Conservation (phyloP, 2,329 filamentous ascomycete genomes). For the Rutstroemia sp. region DNA sequence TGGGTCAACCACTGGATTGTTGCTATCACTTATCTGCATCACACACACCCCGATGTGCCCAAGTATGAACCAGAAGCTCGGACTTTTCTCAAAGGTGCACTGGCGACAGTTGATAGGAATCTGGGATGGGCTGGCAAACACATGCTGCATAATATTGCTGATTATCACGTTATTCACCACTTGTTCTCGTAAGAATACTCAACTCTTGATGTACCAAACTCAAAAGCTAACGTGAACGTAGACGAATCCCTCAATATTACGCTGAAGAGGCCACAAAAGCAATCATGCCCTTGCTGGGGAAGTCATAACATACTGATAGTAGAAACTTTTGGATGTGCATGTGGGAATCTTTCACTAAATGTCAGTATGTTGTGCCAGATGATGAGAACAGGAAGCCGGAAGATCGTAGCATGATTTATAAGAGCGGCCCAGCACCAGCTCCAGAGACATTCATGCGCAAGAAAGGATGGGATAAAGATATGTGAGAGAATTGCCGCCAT, state of each 20-base stretch:
- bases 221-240: too few species aligned
- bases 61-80: background rate
- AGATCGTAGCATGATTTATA: too few species aligned
- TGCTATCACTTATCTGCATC: background rate
- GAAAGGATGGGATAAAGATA: too few species aligned
- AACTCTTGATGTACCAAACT: background rate
- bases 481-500: too few species aligned
- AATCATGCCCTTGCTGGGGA: background rate
- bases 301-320: background rate
- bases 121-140: background rate
- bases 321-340: too few species aligned
- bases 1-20: background rate
- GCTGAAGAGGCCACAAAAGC: background rate
- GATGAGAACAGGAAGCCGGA: too few species aligned
- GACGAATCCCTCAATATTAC: background rate
- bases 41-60: background rate
- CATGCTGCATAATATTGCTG: background rate
- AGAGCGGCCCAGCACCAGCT: too few species aligned
- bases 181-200: background rate
- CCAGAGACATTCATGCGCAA: too few species aligned
- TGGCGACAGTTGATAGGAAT: background rate
- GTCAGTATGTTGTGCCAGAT: too few species aligned
- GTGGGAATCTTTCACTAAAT: too few species aligned
- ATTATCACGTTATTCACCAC: too few species aligned
- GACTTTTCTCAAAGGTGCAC: background rate